A percentile compares a stretch with the other conserved stretches of the same genome.
Conservation (phyloP, 257 asterid genomes). For the Solanum medicagineum region DNA sequence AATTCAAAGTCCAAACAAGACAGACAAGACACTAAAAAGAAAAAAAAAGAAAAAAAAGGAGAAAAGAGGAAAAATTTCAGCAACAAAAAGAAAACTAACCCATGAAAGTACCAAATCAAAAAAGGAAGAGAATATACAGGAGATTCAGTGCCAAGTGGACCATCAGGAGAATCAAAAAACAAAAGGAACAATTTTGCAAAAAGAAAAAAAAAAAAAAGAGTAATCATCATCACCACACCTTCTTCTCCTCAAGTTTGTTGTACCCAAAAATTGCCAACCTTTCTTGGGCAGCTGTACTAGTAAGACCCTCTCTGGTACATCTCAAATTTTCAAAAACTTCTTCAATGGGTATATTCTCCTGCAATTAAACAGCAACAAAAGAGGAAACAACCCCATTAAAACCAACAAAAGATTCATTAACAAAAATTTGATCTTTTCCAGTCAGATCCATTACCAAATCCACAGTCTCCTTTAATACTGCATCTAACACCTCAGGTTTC, state of each 20-base stretch:
- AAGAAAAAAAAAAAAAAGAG: not conserved
- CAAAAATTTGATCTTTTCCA: slow-evolving; percentile 1
- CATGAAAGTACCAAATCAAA: not conserved
- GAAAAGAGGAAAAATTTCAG: not conserved
- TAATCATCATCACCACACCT: slow-evolving; percentile 30
- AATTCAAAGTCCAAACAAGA: not conserved
- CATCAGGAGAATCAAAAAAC: not conserved
- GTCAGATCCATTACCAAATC: slow-evolving; percentile 98
- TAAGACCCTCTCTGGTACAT: slow-evolving; percentile 86
- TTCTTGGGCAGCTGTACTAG: slow-evolving; percentile 67
- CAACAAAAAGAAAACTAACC: not conserved
- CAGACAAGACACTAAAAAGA: not conserved
- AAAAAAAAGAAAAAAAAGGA: not conserved
- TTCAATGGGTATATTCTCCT: slow-evolving; percentile 95
- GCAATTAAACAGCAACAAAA: slow-evolving; percentile 12
- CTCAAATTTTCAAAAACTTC: slow-evolving; percentile 94
- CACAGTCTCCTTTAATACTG: slow-evolving; percentile 92
- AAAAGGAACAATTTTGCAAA: not conserved
- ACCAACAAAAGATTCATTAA: not conserved
- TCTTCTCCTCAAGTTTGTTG: slow-evolving; percentile 97
- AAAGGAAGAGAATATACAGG: not conserved
- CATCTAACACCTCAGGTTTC: slow-evolving; percentile 87
- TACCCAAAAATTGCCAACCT: slow-evolving; percentile 87
- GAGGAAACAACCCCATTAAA: not conserved
- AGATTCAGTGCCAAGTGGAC: not conserved